Percentiles rank a stretch among this genome's conserved stretches.
Evolutionary conservation across 1,284 basidiomycete species (phyloP).

Genomic region (Puccinia triticina): DNA sequence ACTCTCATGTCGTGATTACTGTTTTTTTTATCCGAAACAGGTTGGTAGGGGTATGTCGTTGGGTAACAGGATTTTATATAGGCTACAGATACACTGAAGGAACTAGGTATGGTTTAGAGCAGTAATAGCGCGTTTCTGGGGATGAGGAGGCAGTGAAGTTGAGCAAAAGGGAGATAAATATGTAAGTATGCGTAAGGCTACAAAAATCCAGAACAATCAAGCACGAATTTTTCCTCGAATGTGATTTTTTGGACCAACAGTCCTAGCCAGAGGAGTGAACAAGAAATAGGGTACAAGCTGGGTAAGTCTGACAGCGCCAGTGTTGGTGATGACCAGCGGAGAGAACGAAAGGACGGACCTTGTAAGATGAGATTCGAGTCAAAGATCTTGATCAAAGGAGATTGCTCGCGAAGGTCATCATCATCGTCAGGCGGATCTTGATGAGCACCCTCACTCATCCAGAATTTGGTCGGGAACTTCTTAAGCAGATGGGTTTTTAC

Average conservation of each 20-base stretch:
- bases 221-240: not conserved
- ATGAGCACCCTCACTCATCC: not conserved
- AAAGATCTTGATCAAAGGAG: constrained; percentile 13
- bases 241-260: constrained; percentile 11
- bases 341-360: not conserved
- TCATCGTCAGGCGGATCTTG: not conserved
- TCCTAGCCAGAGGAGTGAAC: not conserved
- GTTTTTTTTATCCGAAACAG: no score
- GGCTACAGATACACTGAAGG: no score
- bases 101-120: no score
- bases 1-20: no score
- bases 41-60: no score
- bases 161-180: no score
- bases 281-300: not conserved
- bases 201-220: constrained; percentile 6
- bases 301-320: not conserved
- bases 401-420: not conserved
- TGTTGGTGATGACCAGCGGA: not conserved
- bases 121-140: no score
- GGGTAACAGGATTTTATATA: no score
- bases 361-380: constrained; percentile 19
- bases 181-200: no score
- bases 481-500: constrained; percentile 1
- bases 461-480: constrained; percentile 8
- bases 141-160: no score